phyloP scores from a whole-genome alignment of 2,329 filamentous ascomycete genomes.

The Pseudogymnoascus sp. region DNA sequence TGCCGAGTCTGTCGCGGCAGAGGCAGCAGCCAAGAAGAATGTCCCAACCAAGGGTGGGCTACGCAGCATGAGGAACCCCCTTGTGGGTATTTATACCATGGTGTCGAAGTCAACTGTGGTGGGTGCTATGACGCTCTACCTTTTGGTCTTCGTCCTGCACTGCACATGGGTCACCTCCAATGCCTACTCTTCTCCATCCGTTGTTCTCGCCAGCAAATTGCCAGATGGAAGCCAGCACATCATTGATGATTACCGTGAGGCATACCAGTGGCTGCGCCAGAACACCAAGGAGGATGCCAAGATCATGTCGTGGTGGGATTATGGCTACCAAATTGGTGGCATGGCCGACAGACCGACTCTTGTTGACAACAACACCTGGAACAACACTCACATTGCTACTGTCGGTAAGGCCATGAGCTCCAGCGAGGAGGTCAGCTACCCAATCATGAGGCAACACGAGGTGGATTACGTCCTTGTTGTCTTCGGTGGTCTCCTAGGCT shows the following conservation, averaged over 20 bases:
- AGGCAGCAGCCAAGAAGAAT: conserved; percentile 42
- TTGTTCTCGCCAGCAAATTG: conserved; percentile 85
- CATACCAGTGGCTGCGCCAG: conserved; percentile 98
- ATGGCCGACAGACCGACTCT: conserved; percentile 97
- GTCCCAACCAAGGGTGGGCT: conserved; percentile 48
- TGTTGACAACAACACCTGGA: conserved; percentile 99
- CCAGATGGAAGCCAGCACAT: conserved; percentile 96
- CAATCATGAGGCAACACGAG: conserved; percentile 96
- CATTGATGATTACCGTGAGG: conserved; percentile 98
- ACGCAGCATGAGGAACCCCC: conserved; percentile 62
- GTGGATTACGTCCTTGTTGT: conserved; percentile 98
- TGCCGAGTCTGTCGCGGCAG: conserved; percentile 36
- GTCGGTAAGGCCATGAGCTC: conserved; percentile 99
- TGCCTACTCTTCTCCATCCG: conserved; percentile 95
- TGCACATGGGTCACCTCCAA: conserved; percentile 99
- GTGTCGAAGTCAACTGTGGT: conserved; percentile 76
- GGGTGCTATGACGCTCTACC: conserved; percentile 65
- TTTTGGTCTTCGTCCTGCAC: conserved; percentile 90
- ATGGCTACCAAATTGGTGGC: conserved; percentile 98
- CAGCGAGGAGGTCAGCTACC: conserved; percentile 94
- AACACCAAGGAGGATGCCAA: conserved; percentile 94
- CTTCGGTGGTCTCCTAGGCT: conserved; percentile 90
- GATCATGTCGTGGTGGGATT: conserved; percentile 99
- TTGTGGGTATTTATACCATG: conserved; percentile 75
- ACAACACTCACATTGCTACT: conserved; percentile 98